Evolutionary conservation across 257 asterid species (phyloP), one percentile per base, ranked within the genome.

Genomic region (Fraxinus anomala): DNA sequence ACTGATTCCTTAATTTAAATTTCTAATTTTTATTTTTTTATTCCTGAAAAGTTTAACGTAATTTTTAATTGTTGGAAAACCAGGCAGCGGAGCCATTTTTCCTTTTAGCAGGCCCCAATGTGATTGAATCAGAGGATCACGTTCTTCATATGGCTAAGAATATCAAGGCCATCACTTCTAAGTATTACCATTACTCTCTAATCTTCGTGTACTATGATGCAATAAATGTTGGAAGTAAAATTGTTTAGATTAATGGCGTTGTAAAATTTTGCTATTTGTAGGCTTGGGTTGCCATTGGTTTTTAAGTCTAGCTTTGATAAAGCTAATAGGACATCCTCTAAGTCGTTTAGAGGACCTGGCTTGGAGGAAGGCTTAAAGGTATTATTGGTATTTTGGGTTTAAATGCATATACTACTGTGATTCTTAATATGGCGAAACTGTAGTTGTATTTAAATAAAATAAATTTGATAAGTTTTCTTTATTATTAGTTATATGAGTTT

Each of bases 301-400:
- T 93, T 93, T 80, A 93, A 93, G 83, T 93, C 98, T 6, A 91
- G 98, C 87, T 91, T 93, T 73, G 98, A 93, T 82, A 93, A 92
- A 85, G 98, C 96, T 74, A 93, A 91, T 80, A 86, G 98, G 39
- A 93, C 98, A 54, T 91, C 94, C 34, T 93, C 97, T 11, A 91
- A 90, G 83, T 93, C 98, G 76, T 93, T 93, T 56, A 94, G 98
- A 2, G 97, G 98, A 34, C 98, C 98, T 39, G 98, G 98, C 70
- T 80, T 93, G 85, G 73, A 76, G 9, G 89, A 93, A 82, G 97
- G 98, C 80, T 86, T 93, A 85, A 90, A 87, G 93, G 96, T 90
- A 82, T 61, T 40, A n/a, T 66, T 12, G 51, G 0, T 74, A 16
- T 44, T 63, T 24, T 30, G 33, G 16, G 17, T 34, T 61, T 72